phyloP scores from a whole-genome alignment of 2,329 filamentous ascomycete species.

The Fusarium ramigenum region DNA sequence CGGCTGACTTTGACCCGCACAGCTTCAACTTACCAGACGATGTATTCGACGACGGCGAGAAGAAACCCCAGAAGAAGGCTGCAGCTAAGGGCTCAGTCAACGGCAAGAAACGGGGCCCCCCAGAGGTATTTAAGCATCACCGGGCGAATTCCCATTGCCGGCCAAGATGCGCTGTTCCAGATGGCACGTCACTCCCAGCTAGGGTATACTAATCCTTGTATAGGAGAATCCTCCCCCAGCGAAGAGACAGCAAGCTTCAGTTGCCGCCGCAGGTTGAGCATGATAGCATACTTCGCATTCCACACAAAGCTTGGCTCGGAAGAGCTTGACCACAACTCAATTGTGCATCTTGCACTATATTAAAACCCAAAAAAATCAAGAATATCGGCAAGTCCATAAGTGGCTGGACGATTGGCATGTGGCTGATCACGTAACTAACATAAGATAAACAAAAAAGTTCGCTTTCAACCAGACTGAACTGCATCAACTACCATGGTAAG shows the following conservation, averaged over 20 bases:
- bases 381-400: slow-evolving; percentile 29
- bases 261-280: slow-evolving; percentile 52
- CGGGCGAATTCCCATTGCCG: slow-evolving; percentile 15
- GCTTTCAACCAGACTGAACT: slow-evolving; percentile 19
- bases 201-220: slow-evolving; percentile 40
- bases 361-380: neutral
- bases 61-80: slow-evolving; percentile 71
- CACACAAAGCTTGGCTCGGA: slow-evolving; percentile 15
- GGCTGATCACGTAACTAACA: slow-evolving; percentile 30
- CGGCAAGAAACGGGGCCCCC: slow-evolving; percentile 60
- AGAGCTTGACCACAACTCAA: slow-evolving; percentile 7
- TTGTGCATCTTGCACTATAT: slow-evolving; percentile 14
- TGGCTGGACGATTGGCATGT: slow-evolving; percentile 14
- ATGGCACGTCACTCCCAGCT: slow-evolving; percentile 4
- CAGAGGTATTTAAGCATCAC: slow-evolving; percentile 53
- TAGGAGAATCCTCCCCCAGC: slow-evolving; percentile 53
- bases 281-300: neutral
- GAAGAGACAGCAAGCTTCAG: slow-evolving; percentile 54
- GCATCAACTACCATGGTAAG: slow-evolving; percentile 23
- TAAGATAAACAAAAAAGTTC: slow-evolving; percentile 24
- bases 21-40: slow-evolving; percentile 91
- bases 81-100: slow-evolving; percentile 50
- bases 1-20: slow-evolving; percentile 11
- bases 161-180: slow-evolving; percentile 17
- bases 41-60: slow-evolving; percentile 84